phyloP scores from a whole-genome alignment of 23 red algal species.

The Chondrus crispus region DNA sequence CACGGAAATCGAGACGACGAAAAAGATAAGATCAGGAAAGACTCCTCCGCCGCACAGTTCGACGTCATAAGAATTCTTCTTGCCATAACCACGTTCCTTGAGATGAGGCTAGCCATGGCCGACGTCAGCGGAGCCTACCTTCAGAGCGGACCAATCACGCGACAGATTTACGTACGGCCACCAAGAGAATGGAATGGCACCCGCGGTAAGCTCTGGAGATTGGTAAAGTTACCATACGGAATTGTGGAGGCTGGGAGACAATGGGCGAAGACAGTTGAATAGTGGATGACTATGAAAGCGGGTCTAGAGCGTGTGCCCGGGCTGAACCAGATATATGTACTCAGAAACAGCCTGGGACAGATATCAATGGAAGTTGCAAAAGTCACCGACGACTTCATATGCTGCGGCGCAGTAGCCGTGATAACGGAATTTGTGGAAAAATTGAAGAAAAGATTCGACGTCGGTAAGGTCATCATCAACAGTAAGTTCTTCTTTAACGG shows the following conservation, averaged over 20 bases:
- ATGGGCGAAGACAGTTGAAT: background rate
- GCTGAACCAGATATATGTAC: background rate
- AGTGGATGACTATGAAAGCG: background rate
- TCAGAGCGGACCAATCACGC: background rate
- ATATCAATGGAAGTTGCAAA: background rate
- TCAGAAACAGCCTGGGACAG: background rate
- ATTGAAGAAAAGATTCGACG: background rate
- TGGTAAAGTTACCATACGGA: background rate
- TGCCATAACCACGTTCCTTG: too few species aligned
- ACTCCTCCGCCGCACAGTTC: too few species aligned
- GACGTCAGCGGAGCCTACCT: background rate
- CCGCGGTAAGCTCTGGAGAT: background rate
- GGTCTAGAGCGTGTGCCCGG: background rate
- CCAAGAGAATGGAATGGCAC: background rate
- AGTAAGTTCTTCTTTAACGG: background rate
- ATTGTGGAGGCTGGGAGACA: background rate
- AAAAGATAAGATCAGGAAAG: too few species aligned
- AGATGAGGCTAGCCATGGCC: too few species aligned
- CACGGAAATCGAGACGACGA: too few species aligned
- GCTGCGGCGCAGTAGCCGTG: background rate
- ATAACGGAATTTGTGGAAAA: background rate
- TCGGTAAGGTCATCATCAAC: background rate
- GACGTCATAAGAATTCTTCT: too few species aligned
- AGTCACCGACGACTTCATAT: background rate
- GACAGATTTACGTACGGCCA: background rate